Percentiles rank a stretch among this genome's conserved stretches.
These are phyloP conservation scores for Thalassiosira livingstoniorum DNA, from an alignment of 352 stramenopile genomes.

Conservation along the genomic window DNA sequence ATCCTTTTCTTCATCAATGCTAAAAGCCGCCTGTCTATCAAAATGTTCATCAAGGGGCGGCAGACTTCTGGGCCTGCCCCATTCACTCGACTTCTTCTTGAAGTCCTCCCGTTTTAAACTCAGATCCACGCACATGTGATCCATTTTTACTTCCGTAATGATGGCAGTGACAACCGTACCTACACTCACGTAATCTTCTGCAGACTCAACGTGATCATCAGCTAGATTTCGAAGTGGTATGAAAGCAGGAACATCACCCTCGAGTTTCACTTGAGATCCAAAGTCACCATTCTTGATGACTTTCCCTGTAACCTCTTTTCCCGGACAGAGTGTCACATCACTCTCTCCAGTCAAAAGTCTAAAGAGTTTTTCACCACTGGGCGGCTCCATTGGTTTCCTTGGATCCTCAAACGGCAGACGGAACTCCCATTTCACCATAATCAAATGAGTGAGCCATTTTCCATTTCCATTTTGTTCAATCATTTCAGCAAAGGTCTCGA, in stretches of 20 bases:
- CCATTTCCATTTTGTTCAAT: slow-evolving; percentile 80
- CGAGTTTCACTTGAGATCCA: slow-evolving; percentile 82
- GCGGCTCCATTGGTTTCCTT: slow-evolving; percentile 80
- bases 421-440: slow-evolving; percentile 88
- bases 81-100: slow-evolving; percentile 78
- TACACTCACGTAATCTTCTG: slow-evolving; percentile 81
- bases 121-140: slow-evolving; percentile 86
- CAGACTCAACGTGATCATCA: slow-evolving; percentile 84
- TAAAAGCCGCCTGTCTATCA: slow-evolving; percentile 66
- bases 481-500: slow-evolving; percentile 85
- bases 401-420: slow-evolving; percentile 83
- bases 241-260: slow-evolving; percentile 84
- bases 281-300: slow-evolving; percentile 83
- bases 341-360: slow-evolving; percentile 82
- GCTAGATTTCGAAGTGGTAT: slow-evolving; percentile 82
- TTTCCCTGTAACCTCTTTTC: slow-evolving; percentile 84
- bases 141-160: slow-evolving; percentile 86
- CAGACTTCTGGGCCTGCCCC: slow-evolving; percentile 74
- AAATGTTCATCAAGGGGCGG: slow-evolving; percentile 77
- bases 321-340: slow-evolving; percentile 79
- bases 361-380: slow-evolving; percentile 81
- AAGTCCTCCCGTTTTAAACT: slow-evolving; percentile 85
- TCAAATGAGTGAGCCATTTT: slow-evolving; percentile 81
- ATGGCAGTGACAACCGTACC: slow-evolving; percentile 83
- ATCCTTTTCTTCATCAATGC: slow-evolving; percentile 80